phyloP scores from a whole-genome alignment of 148 eudicot genomes.

The Persicaria maculosa region DNA sequence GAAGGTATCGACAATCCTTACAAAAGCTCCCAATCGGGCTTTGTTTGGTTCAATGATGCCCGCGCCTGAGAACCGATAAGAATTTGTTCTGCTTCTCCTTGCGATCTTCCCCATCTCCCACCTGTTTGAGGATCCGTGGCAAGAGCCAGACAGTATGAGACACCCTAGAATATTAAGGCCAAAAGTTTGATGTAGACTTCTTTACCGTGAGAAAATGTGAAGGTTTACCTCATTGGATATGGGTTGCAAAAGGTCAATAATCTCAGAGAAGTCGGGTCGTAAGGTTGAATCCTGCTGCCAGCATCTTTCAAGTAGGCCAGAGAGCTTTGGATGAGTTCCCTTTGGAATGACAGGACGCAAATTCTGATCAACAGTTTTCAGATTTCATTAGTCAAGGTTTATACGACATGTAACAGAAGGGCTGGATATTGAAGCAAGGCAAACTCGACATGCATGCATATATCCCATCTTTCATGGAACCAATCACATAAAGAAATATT shows the following conservation, averaged over 20 bases:
- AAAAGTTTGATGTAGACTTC: neutral
- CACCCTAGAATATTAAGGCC: neutral
- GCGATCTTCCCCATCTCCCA: conserved; percentile 66
- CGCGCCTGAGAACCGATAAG: conserved; percentile 70
- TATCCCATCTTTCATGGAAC: neutral
- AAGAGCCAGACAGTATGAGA: neutral
- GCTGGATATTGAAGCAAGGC: neutral
- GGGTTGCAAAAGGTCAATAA: conserved; percentile 54
- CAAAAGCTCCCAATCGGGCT: neutral
- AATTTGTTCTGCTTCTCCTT: conserved; percentile 80
- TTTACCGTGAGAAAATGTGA: neutral
- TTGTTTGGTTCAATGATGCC: conserved; percentile 38
- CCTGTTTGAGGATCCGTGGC: conserved; percentile 35
- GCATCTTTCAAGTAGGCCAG: conserved; percentile 91
- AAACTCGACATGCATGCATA: neutral
- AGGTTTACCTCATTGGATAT: conserved; percentile 65
- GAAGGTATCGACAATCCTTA: conserved; percentile 6
- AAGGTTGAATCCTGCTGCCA: conserved; percentile 84
- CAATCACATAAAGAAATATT: neutral
- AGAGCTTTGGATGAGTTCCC: conserved; percentile 55
- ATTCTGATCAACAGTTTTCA: conserved; percentile 33
- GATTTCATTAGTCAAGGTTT: neutral
- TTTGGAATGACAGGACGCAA: conserved; percentile 87
- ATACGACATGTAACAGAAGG: neutral
- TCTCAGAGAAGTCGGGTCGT: conserved; percentile 88